phyloP scores from a whole-genome alignment of 192 early-diverging fungal species.

The Podila horticola region DNA sequence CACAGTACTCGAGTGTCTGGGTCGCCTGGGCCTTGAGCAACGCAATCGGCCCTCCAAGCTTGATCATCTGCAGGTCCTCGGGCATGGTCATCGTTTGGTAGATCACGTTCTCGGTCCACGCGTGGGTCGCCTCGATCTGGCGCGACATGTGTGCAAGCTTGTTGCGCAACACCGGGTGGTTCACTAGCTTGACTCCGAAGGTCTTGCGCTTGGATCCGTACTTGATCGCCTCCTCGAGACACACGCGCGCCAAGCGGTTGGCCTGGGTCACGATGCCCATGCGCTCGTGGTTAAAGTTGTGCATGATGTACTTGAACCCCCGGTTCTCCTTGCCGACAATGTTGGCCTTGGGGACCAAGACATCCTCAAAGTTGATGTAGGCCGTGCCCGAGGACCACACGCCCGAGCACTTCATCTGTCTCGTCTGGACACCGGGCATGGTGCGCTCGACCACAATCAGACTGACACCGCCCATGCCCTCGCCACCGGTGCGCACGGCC shows the following conservation, averaged over 20 bases:
- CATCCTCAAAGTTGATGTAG: slow-evolving; percentile 87
- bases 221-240: slow-evolving; percentile 83
- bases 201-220: slow-evolving; percentile 88
- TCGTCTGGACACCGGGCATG: slow-evolving; percentile 78
- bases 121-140: slow-evolving; percentile 86
- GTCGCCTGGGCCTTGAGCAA: slow-evolving; percentile 86
- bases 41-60: slow-evolving; percentile 88
- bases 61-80: slow-evolving; percentile 73
- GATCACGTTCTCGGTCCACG: slow-evolving; percentile 83
- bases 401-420: slow-evolving; percentile 86
- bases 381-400: slow-evolving; percentile 86
- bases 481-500: slow-evolving; percentile 79
- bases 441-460: slow-evolving; percentile 76
- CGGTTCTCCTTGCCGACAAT: slow-evolving; percentile 86
- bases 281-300: slow-evolving; percentile 85
- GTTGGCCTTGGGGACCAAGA: slow-evolving; percentile 86
- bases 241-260: slow-evolving; percentile 86
- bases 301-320: slow-evolving; percentile 79
- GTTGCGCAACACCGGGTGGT: slow-evolving; percentile 86
- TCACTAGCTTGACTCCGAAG: slow-evolving; percentile 86
- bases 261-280: slow-evolving; percentile 87
- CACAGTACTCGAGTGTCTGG: slow-evolving; percentile 89
- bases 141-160: slow-evolving; percentile 87
- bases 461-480: slow-evolving; percentile 82
- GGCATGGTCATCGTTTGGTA: slow-evolving; percentile 79